Percentiles rank a stretch among this genome's conserved stretches.
These are phyloP conservation scores for Scytalidium sp. DNA, from an alignment of 2,329 filamentous ascomycete species.

Conservation along the genomic window DNA sequence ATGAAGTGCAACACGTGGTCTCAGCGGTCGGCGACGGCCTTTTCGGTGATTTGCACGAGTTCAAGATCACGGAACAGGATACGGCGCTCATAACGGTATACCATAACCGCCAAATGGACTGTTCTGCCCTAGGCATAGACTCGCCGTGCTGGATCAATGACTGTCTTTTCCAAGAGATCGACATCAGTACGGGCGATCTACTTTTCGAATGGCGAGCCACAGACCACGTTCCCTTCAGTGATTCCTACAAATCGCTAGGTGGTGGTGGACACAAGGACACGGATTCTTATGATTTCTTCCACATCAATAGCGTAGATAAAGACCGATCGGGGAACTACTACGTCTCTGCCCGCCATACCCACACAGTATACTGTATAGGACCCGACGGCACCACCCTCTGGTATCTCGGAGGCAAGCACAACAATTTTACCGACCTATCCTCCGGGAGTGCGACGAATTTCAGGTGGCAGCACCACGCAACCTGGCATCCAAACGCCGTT, in stretches of 20 bases:
- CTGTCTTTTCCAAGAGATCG: slow-evolving; percentile 43
- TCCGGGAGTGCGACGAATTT: slow-evolving; percentile 39
- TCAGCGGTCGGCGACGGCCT: not conserved
- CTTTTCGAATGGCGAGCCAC: slow-evolving; percentile 47
- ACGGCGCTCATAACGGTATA: slow-evolving; percentile 41
- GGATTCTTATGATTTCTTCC: slow-evolving; percentile 29
- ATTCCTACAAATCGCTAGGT: not conserved
- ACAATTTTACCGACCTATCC: slow-evolving; percentile 32
- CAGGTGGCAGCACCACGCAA: slow-evolving; percentile 46
- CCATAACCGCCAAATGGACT: slow-evolving; percentile 32
- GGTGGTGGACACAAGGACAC: slow-evolving; percentile 2
- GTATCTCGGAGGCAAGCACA: slow-evolving; percentile 40
- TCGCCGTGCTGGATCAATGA: slow-evolving; percentile 34
- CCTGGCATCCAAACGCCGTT: slow-evolving; percentile 23
- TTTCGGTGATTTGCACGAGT: slow-evolving; percentile 40
- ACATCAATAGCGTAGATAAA: slow-evolving; percentile 34
- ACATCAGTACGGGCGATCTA: slow-evolving; percentile 44
- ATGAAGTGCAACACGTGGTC: not conserved
- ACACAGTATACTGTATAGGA: slow-evolving; percentile 41
- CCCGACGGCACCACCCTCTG: slow-evolving; percentile 41
- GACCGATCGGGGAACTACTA: slow-evolving; percentile 39
- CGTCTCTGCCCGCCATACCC: slow-evolving; percentile 40
- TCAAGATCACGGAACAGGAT: slow-evolving; percentile 36
- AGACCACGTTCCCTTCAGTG: slow-evolving; percentile 8
- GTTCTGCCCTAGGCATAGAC: slow-evolving; percentile 29